Evolutionary conservation across 176 grass and related monocot species (phyloP).

Genomic region (Oryza nivara): DNA sequence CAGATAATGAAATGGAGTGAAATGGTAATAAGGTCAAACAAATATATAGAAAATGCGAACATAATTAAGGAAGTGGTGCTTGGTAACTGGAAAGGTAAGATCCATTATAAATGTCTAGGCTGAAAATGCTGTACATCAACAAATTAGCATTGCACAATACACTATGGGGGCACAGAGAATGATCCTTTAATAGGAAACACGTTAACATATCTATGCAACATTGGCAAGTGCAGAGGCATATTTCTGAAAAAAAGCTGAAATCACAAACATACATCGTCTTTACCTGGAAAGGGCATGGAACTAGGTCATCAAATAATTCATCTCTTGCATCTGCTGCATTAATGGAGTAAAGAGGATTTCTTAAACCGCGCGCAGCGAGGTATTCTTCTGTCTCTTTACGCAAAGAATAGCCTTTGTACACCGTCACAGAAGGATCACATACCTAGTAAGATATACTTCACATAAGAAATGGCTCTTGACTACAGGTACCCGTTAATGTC

Average conservation of each 20-base stretch:
- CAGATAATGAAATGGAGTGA: neutral
- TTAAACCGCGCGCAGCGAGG: slow-evolving; percentile 55
- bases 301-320: slow-evolving; percentile 65
- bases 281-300: slow-evolving; percentile 84
- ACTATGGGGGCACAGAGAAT: neutral
- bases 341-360: slow-evolving; percentile 63
- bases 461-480: slow-evolving; percentile 3
- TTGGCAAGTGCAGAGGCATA: neutral
- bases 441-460: slow-evolving; percentile 32
- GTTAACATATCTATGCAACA: neutral
- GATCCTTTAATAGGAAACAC: slow-evolving; percentile 3
- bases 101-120: neutral
- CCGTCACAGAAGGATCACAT: slow-evolving; percentile 66
- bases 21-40: neutral
- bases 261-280: neutral
- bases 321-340: slow-evolving; percentile 65
- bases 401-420: slow-evolving; percentile 74
- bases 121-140: neutral
- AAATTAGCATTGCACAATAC: neutral
- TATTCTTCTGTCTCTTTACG: slow-evolving; percentile 76
- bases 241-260: slow-evolving; percentile 8
- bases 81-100: neutral
- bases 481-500: neutral
- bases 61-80: neutral
- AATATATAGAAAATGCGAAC: neutral